These are phyloP conservation scores for Fistulifera pelliculosa DNA, from an alignment of 108 stramenopile species.

Conservation along the genomic window DNA sequence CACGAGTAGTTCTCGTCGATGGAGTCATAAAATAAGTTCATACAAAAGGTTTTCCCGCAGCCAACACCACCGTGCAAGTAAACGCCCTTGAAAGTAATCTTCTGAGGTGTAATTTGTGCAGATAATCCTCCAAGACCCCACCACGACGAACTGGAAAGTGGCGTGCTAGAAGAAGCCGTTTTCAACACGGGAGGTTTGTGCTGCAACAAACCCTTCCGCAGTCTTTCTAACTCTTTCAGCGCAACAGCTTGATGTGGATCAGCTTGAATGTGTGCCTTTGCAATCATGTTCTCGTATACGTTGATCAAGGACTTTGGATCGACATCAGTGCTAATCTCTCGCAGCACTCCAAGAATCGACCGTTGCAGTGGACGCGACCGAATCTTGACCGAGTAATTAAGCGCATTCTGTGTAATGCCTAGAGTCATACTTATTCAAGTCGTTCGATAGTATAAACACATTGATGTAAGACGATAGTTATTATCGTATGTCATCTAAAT, in stretches of 20 bases:
- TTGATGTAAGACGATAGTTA: no score
- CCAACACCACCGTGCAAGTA: constrained; percentile 93
- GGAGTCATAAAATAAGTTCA: constrained; percentile 88
- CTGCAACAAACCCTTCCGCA: constrained; percentile 36
- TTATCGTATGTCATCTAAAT: no score
- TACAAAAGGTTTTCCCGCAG: constrained; percentile 95
- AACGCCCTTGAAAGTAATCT: constrained; percentile 30
- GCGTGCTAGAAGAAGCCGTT: neutral
- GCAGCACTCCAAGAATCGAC: no score
- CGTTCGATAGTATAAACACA: no score
- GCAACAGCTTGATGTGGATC: constrained; percentile 64
- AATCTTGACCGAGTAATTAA: no score
- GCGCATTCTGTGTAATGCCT: no score
- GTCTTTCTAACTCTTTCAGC: constrained; percentile 50
- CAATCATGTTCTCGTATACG: constrained; percentile 18
- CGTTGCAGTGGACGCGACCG: no score
- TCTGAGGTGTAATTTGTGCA: no score
- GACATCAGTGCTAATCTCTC: no score
- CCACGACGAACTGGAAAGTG: no score
- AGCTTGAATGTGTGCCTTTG: constrained; percentile 23
- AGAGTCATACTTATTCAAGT: no score
- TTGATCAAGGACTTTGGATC: neutral
- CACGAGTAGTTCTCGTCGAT: constrained; percentile 20
- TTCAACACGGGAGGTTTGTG: neutral
- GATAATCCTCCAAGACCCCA: no score